Evolutionary conservation across 163 green algal species (phyloP).

Genomic region (Volvox carteri): DNA sequence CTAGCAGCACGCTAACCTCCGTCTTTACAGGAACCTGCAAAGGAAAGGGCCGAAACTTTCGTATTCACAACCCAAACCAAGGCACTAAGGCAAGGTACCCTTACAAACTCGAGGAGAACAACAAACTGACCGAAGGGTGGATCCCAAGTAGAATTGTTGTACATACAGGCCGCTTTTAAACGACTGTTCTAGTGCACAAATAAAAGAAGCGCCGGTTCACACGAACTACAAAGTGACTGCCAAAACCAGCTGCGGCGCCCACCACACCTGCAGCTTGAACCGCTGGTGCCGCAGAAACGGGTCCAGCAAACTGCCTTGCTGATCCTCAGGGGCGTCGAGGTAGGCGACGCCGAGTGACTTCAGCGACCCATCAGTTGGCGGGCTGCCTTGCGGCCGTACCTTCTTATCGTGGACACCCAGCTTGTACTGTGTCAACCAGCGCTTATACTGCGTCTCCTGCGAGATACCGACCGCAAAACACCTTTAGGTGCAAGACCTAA

Average conservation of each 20-base stretch:
- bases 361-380: conserved; percentile 61
- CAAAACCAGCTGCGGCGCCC: too few species aligned
- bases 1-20: conserved; percentile 62
- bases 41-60: neutral
- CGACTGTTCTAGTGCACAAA: too few species aligned
- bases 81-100: neutral
- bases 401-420: conserved; percentile 71
- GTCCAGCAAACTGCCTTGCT: conserved; percentile 54
- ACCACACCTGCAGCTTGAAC: conserved; percentile 56
- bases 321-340: conserved; percentile 41
- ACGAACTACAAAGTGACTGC: too few species aligned
- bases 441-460: conserved; percentile 71
- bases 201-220: too few species aligned
- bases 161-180: too few species aligned
- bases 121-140: too few species aligned
- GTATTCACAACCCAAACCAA: neutral
- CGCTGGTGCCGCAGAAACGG: conserved; percentile 66
- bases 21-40: conserved; percentile 28
- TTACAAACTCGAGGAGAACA: too few species aligned
- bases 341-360: conserved; percentile 62
- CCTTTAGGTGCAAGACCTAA: too few species aligned
- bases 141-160: too few species aligned
- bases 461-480: too few species aligned
- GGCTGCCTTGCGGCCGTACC: conserved; percentile 59
- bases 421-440: conserved; percentile 69